Base-by-base conservation (phyloP, 208 protist genomes). In the Chromosphaera perkinsii region DNA sequence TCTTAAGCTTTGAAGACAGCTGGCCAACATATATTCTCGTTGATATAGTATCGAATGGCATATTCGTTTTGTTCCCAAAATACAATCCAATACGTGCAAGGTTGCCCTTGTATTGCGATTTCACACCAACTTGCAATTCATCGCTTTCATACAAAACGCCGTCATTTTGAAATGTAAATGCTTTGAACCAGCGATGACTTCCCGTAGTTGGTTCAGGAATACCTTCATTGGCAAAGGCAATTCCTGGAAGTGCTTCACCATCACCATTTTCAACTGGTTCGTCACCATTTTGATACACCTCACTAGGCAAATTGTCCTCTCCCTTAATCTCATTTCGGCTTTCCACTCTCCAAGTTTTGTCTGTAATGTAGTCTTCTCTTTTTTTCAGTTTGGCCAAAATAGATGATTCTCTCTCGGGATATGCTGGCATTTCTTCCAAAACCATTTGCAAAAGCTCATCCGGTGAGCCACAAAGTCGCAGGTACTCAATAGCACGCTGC, bases 401-500 rank as follows among this genome's bases (percentile, higher is more conserved):
- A 12, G 67, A 49, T 1, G 40, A 78, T 51, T 79, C 51, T 51
- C 69, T 49, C 39, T 81, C 73, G 20, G 72, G 52, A 60, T 82
- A 87, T 7, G 68, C 37, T 26, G 83, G 83, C 74, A 87, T 87
- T 69, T 68, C 57, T 27, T 84, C 80, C 9, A 72, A 72, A 26
- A 86, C 79, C 0, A 49, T 54, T 12, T 56, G 35, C 29, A 80
- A 56, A 22, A 83, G 36, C 22, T 80, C 66, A 24, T 78, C 72
- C 27, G 42, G 26, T 4, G 10, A 22, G 12, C 4, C 3, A 4
- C 7, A 20, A 12, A 27, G n/a, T n/a, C 80, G 76, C 9, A 87
- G 33, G 81, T 97, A 98, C 77, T 99, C 96, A 39, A 75, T 80
- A 0, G 94, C 87, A 43, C 94, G 87, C 77, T 99, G 96, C 80